Conservation (phyloP, 2,329 filamentous ascomycete genomes). For the Fusarium incarnatum region DNA sequence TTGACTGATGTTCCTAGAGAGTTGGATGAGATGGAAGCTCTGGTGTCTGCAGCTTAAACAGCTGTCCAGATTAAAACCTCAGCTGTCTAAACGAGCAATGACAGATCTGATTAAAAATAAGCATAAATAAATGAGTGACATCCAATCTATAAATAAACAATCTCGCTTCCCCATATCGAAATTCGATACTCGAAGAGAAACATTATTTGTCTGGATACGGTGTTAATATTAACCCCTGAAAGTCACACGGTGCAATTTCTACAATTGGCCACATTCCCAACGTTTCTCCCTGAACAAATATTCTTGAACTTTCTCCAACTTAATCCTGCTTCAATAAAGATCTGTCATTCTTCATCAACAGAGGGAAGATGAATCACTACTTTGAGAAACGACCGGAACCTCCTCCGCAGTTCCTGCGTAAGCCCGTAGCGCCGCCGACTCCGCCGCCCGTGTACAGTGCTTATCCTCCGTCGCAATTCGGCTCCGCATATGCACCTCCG, state of each 20-base stretch:
- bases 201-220: slow-evolving; percentile 24
- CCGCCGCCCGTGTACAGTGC: slow-evolving; percentile 32
- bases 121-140: not conserved
- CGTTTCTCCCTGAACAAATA: slow-evolving; percentile 23
- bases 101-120: not conserved
- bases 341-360: no score
- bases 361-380: slow-evolving; percentile 4
- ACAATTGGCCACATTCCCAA: slow-evolving; percentile 22
- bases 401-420: slow-evolving; percentile 21
- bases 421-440: slow-evolving; percentile 27
- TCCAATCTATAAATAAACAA: slow-evolving; percentile 18
- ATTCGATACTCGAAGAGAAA: not conserved
- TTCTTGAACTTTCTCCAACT: no score
- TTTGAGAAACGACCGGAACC: slow-evolving; percentile 29
- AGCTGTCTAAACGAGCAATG: not conserved
- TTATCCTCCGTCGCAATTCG: slow-evolving; percentile 9
- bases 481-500: slow-evolving; percentile 3
- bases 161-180: not conserved
- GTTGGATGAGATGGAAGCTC: slow-evolving; percentile 67
- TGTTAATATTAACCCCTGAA: slow-evolving; percentile 24
- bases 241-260: slow-evolving; percentile 41
- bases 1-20: slow-evolving; percentile 79
- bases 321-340: no score
- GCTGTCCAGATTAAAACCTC: no score
- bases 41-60: slow-evolving; percentile 42